phyloP scores from a whole-genome alignment of 2,329 filamentous ascomycete genomes.

The Alternaria brassicae region DNA sequence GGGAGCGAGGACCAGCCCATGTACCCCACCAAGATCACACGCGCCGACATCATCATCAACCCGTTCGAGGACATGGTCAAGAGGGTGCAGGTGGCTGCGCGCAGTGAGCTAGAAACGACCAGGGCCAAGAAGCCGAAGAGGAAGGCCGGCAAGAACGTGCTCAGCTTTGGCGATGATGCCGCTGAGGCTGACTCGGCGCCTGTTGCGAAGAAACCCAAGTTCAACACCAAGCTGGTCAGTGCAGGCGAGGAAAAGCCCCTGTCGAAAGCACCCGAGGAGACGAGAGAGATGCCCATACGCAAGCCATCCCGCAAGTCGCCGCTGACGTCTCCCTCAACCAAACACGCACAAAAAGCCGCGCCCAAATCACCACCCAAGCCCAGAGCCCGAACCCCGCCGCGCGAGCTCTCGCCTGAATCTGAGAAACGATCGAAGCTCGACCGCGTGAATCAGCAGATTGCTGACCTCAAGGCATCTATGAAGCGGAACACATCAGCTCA shows the following conservation, averaged over 20 bases:
- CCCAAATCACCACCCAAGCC: constrained; percentile 25
- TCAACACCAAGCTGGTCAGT: constrained; percentile 75
- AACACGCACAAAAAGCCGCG: constrained; percentile 18
- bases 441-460: constrained; percentile 79
- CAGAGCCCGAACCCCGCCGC: constrained; percentile 34
- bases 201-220: constrained; percentile 77
- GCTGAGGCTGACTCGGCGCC: constrained; percentile 65
- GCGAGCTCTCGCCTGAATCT: constrained; percentile 51
- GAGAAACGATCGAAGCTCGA: constrained; percentile 62
- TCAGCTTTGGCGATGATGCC: constrained; percentile 76
- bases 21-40: constrained; percentile 81
- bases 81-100: constrained; percentile 64
- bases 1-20: constrained; percentile 81
- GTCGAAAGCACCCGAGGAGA: constrained; percentile 42
- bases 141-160: constrained; percentile 75
- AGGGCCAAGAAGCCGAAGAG: constrained; percentile 66
- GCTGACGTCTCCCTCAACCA: constrained; percentile 34
- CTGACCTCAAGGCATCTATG: constrained; percentile 82
- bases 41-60: constrained; percentile 78
- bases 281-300: constrained; percentile 43
- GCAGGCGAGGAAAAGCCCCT: constrained; percentile 51
- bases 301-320: constrained; percentile 37
- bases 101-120: constrained; percentile 55
- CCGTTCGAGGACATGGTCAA: constrained; percentile 83
- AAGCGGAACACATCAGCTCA: constrained; percentile 62